Evolutionary conservation across 805 yeast species (phyloP).

Genomic region (Candida oleophila): DNA sequence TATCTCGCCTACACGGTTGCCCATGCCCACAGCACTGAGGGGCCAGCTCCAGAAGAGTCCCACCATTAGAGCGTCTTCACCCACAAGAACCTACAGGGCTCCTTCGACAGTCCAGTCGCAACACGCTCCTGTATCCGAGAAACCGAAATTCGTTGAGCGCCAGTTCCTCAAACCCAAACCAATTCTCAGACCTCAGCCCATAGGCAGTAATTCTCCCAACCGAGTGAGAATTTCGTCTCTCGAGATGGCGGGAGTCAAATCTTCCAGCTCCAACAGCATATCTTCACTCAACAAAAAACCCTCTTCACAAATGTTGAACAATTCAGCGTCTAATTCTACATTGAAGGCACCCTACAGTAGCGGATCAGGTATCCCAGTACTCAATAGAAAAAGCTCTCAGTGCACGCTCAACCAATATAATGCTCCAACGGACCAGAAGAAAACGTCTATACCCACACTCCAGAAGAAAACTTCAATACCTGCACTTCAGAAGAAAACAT

Average conservation of each 20-base stretch:
- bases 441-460: not conserved
- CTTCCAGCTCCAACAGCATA: conserved; percentile 5
- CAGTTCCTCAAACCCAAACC: conserved; percentile 11
- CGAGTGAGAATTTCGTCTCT: conserved; percentile 25
- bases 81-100: not conserved
- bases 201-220: not conserved
- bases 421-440: not conserved
- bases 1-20: conserved; percentile 1
- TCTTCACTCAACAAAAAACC: conserved; percentile 8
- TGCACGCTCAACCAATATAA: not conserved
- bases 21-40: not conserved
- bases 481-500: conserved; percentile 17
- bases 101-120: not conserved
- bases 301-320: not conserved
- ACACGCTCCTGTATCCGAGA: conserved; percentile 20
- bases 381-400: not conserved
- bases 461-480: conserved; percentile 5
- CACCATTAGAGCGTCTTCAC: not conserved
- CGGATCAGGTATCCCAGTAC: conserved; percentile 5
- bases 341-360: not conserved
- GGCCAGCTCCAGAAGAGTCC: not conserved
- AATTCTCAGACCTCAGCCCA: conserved; percentile 1
- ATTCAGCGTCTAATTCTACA: not conserved
- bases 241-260: conserved; percentile 36
- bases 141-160: conserved; percentile 8